Conservation (phyloP, 257 asterid species). For the Lycium ferocissimum region DNA sequence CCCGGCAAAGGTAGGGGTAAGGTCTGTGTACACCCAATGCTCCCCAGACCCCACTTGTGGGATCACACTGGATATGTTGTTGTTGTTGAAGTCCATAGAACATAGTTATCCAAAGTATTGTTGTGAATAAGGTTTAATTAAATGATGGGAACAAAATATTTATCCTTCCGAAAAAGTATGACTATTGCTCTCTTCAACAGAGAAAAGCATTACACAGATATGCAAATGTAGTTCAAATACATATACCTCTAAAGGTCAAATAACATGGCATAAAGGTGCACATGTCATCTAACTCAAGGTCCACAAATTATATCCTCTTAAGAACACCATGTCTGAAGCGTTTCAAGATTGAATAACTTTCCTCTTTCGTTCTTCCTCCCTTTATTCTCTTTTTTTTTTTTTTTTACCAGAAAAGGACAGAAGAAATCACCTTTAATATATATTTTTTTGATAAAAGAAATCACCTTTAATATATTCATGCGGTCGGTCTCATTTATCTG, state of each 20-base stretch:
- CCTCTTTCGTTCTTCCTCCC: neutral
- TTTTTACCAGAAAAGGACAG: constrained; percentile 19
- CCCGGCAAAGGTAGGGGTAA: no score
- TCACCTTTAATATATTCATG: constrained; percentile 92
- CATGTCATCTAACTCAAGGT: neutral
- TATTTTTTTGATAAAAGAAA: constrained; percentile 24
- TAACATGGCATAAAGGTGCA: constrained; percentile 19
- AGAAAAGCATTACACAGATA: constrained; percentile 7
- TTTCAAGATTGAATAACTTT: constrained; percentile 20
- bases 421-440: constrained; percentile 74
- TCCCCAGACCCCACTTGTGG: no score
- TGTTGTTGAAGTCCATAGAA: neutral
- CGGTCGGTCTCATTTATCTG: constrained; percentile 94
- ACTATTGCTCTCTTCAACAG: neutral
- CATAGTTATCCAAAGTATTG: constrained; percentile 10
- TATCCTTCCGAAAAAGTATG: constrained; percentile 2
- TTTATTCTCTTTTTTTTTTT: neutral
- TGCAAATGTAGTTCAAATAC: neutral
- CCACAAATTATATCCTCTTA: constrained; percentile 20
- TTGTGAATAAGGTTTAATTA: constrained; percentile 16
- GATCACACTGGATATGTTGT: no score
- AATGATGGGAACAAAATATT: constrained; percentile 21
- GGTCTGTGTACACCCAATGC: no score
- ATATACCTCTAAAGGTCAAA: constrained; percentile 16
- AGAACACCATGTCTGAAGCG: constrained; percentile 18